Base-by-base conservation (phyloP, 169 alveolate genomes). In the Plasmodium coatneyi region DNA sequence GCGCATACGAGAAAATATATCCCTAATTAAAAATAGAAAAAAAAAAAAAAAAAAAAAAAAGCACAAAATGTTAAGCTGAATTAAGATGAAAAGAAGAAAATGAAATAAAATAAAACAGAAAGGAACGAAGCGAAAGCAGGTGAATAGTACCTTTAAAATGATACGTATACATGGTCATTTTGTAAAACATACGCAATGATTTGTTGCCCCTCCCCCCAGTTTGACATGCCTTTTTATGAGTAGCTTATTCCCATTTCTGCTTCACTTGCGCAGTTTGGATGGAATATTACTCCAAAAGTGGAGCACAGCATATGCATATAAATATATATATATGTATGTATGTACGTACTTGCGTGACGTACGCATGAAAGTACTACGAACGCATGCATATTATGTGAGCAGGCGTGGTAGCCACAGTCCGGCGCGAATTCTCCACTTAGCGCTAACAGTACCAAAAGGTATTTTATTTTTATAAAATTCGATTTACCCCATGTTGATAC, bases 241-340 rank as follows among this genome's bases (percentile, higher is more conserved):
- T 28, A 66, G 60, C 60, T n/a, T 5, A 66, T 2, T 25, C 36
- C 36, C 76, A 66, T 7, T 19, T 66, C 30, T 66, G 76, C 36
- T 66, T 66, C 76, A 66, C n/a, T 66, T 66, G 30, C 36, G 76
- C 76, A 66, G 36, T 66, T 25, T 66, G 76, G 76, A 66, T 66
- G 34, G 76, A 25, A 66, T 22, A n/a, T n/a, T 22, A 66, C 36
- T 25, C 41, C 34, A 66, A 66, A 66, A 66, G 36, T 25, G 41
- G 14, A 66, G 36, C 76, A 66, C 6, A 19, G 76, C 76, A 66
- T 66, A 66, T 66, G 16, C 36, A 66, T 66, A 66, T 22, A 7
- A 25, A 66, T 19, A 66, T 66, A 25, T 66, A 66, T 66, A 66
- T 25, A 60, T 25, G 4, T 60, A 60, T 16, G 34, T 10, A n/a